These are phyloP conservation scores for Vigna radiata DNA, from an alignment of 306 rosid genomes.

Conservation along the genomic window DNA sequence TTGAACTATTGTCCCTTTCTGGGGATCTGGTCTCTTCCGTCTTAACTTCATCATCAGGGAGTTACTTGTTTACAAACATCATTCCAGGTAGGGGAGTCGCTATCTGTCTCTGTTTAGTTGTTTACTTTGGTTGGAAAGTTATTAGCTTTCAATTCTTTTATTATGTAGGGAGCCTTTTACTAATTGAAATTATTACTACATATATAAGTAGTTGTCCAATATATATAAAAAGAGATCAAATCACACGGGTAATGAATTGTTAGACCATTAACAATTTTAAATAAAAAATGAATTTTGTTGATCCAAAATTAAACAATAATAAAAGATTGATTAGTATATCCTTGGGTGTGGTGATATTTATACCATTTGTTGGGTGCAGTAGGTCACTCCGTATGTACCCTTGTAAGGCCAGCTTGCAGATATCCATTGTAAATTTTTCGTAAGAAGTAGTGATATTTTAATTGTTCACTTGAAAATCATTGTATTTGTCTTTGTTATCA, in stretches of 20 bases:
- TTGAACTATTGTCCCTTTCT: constrained; percentile 73
- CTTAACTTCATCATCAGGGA: constrained; percentile 73
- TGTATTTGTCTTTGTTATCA: neutral
- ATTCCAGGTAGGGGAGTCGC: constrained; percentile 72
- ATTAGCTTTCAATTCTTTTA: constrained; percentile 19
- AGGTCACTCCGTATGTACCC: no score
- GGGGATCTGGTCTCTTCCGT: constrained; percentile 77
- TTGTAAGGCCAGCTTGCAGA: no score
- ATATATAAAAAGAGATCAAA: no score
- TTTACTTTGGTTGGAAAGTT: constrained; percentile 39
- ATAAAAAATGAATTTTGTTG: no score
- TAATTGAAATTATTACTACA: constrained; percentile 32
- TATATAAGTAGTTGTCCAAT: neutral
- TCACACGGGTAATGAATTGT: no score
- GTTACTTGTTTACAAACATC: constrained; percentile 78
- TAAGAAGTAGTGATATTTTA: constrained; percentile 1
- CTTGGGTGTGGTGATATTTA: no score
- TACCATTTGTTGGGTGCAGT: no score
- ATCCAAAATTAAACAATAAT: no score
- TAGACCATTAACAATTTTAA: no score
- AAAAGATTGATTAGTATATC: no score
- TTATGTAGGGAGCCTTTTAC: constrained; percentile 23
- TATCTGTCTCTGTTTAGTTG: constrained; percentile 20
- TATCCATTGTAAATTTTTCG: neutral
- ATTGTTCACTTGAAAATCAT: neutral